Percentiles rank a stretch among this genome's conserved stretches.
These are phyloP conservation scores for Hanseniaspora mollemarum DNA, from an alignment of 805 yeast genomes.

Conservation along the genomic window DNA sequence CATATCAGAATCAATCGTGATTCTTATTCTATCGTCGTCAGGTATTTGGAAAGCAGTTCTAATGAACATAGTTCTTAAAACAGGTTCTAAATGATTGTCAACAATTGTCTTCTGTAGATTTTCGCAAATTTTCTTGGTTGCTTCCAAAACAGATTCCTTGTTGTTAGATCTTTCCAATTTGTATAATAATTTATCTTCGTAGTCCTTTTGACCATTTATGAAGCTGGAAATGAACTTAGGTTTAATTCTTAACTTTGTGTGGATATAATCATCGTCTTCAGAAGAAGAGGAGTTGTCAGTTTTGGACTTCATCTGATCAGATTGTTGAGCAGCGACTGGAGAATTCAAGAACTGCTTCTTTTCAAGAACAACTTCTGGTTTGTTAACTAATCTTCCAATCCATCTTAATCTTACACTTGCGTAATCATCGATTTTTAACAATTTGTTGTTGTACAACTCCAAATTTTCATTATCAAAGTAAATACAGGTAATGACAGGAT, in stretches of 20 bases:
- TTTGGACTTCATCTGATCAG: conserved; percentile 23
- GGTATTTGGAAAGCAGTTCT: conserved; percentile 97
- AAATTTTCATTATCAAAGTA: conserved; percentile 79
- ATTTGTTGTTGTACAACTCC: conserved; percentile 74
- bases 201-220: conserved; percentile 39
- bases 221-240: conserved; percentile 73
- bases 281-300: conserved; percentile 6
- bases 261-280: conserved; percentile 41
- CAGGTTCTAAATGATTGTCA: conserved; percentile 65
- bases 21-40: conserved; percentile 86
- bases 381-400: conserved; percentile 71
- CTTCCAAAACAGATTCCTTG: conserved; percentile 40
- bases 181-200: conserved; percentile 41
- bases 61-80: conserved; percentile 72
- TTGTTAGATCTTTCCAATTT: conserved; percentile 57
- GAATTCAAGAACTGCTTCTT: conserved; percentile 57
- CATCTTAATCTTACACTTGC: conserved; percentile 79
- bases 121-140: conserved; percentile 44
- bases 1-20: conserved; percentile 81
- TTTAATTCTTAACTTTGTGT: conserved; percentile 57
- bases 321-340: conserved; percentile 18
- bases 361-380: conserved; percentile 71
- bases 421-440: conserved; percentile 54
- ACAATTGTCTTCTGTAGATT: conserved; percentile 52
- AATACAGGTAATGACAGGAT: conserved; percentile 74